A percentile compares a stretch with the other conserved stretches of the same genome.
phyloP scores from a whole-genome alignment of 176 grass and related monocot genomes.

The Alopecurus myosuroides region DNA sequence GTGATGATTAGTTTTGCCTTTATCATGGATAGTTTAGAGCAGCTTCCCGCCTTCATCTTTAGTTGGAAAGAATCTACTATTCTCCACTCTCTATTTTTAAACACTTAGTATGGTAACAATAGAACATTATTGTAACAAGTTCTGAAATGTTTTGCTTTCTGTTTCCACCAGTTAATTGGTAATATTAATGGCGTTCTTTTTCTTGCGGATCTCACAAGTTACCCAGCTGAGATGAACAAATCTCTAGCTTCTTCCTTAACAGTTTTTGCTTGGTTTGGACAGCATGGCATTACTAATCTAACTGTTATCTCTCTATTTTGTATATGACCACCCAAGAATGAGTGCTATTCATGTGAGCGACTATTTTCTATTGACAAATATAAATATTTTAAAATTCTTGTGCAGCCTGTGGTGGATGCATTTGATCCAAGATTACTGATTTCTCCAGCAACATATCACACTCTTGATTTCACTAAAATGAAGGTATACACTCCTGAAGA shows the following conservation, averaged over 20 bases:
- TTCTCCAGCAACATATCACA: slow-evolving; percentile 62
- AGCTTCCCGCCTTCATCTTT: not conserved
- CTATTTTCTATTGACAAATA: not conserved
- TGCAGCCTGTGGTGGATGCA: slow-evolving; percentile 98
- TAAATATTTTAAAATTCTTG: slow-evolving; percentile 17
- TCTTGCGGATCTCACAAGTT: not conserved
- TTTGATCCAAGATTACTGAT: slow-evolving; percentile 97
- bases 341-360: not conserved
- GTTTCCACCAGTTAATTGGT: not conserved
- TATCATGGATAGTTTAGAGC: not conserved
- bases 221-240: not conserved
- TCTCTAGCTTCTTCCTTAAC: not conserved
- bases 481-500: slow-evolving; percentile 45
- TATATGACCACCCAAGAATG: not conserved
- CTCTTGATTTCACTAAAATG: slow-evolving; percentile 76
- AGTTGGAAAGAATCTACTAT: not conserved
- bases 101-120: not conserved
- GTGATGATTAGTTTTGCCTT: not conserved
- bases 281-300: not conserved
- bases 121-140: not conserved
- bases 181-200: not conserved
- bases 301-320: not conserved
- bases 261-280: not conserved
- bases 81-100: not conserved
- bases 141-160: slow-evolving; percentile 1